Base-by-base conservation (phyloP, 2,329 filamentous ascomycete species). In the Sarocladium brachiariae region DNA sequence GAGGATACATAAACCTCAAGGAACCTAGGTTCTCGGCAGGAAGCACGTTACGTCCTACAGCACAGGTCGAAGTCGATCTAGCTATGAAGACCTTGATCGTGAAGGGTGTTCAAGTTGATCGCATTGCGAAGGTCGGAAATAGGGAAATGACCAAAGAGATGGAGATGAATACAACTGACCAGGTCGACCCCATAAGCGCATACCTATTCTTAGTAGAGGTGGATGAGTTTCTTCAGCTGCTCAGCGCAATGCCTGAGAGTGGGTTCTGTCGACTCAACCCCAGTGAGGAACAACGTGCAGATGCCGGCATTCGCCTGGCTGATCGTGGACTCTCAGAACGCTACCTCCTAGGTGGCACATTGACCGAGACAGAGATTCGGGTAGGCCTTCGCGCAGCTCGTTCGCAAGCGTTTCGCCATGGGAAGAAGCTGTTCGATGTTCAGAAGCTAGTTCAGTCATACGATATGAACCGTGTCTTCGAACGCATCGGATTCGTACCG, bases 141-240 rank as follows among this genome's bases (percentile, higher is more conserved):
- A 49, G 47, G 1, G 33, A 53, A 4, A 50, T 63, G 9, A 4
- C 16, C 1, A 25, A 30, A 13, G 47, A 59, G 1, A 19, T 19
- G 1, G 30, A 43, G 8, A 2, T 6, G 0, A 30, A 37, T 8
- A 13, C 50, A 2, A 19, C 49, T 2, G 31, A 55, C 2, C 49
- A 56, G 7, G 34, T 63, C 11, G 58, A 65, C 2, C 60, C 57
- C 49, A 51, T 49, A 14, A 58, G 55, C 1, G 55, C 58, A 3
- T 55, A 49, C 7, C 37, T 33, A 2, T 61, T 63, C 16, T 60
- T 62, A 13, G 59, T 62, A 10, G 63, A 67, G 37, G 47, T 59
- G 3, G 50, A 57, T 6, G 45, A 55, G 2, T 60, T 64, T 45
- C 45, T 58, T 25, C 11, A 18, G 18, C 11, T 25, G 6, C 30